Percentiles rank a stretch among this genome's conserved stretches.
Conservation (phyloP, 169 alveolate species). For the Plasmodium gonderi region DNA sequence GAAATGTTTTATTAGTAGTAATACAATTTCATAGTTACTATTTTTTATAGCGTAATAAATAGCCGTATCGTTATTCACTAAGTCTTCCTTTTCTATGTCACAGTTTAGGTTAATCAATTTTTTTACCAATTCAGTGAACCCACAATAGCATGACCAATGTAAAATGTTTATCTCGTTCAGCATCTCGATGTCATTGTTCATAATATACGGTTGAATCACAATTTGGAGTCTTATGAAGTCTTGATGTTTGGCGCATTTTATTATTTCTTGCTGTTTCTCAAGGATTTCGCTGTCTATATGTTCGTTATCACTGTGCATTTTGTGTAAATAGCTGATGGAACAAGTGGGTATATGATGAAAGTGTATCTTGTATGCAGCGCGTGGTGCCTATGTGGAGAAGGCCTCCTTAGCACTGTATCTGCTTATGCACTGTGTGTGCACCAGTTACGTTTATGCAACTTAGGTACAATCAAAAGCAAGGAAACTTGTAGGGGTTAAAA, state of each 20-base stretch:
- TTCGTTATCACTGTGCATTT: conserved; percentile 13
- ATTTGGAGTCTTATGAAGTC: conserved; percentile 50
- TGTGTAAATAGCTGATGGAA: not conserved
- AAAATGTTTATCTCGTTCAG: conserved; percentile 75
- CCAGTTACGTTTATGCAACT: too few relatives aligned
- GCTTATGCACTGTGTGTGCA: too few relatives aligned
- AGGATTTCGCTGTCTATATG: conserved; percentile 38
- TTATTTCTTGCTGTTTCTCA: conserved; percentile 62
- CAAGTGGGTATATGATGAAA: too few relatives aligned
- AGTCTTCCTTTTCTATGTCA: conserved; percentile 82
- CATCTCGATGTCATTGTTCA: conserved; percentile 74
- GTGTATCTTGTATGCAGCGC: too few relatives aligned
- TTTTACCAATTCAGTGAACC: conserved; percentile 80
- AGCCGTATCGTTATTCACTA: conserved; percentile 85
- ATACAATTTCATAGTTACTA: conserved; percentile 82
- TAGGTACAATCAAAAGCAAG: too few relatives aligned
- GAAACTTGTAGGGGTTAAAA: too few relatives aligned
- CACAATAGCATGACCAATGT: conserved; percentile 86
- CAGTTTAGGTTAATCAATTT: conserved; percentile 76
- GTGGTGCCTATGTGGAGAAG: too few relatives aligned
- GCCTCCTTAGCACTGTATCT: too few relatives aligned
- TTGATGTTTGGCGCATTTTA: conserved; percentile 65
- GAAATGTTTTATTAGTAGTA: conserved; percentile 77
- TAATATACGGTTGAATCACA: conserved; percentile 54
- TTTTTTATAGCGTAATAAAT: conserved; percentile 85